These are phyloP conservation scores for Saccharomycopsis oosterbeekiorum DNA, from an alignment of 805 yeast genomes.

Conservation along the genomic window DNA sequence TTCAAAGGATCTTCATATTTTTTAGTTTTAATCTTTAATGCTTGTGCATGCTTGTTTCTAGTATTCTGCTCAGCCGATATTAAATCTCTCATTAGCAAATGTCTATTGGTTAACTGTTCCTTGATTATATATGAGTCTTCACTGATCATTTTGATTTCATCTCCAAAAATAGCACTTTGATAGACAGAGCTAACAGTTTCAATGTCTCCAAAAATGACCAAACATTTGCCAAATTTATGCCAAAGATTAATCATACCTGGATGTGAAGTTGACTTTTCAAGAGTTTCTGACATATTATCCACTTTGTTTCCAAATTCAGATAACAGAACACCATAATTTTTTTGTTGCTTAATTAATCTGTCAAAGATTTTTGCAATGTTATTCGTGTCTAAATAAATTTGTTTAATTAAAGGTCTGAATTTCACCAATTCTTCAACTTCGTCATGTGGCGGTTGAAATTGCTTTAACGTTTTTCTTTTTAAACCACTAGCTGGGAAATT, in stretches of 20 bases:
- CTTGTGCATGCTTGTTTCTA: conserved; percentile 57
- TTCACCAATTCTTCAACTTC: conserved; percentile 71
- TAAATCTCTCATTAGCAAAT: conserved; percentile 83
- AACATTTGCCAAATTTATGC: conserved; percentile 63
- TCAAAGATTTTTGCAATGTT: conserved; percentile 48
- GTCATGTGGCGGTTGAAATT: conserved; percentile 85
- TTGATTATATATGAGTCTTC: conserved; percentile 80
- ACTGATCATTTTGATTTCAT: conserved; percentile 52
- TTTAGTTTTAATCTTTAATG: conserved; percentile 59
- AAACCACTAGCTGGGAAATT: conserved; percentile 74
- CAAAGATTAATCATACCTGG: conserved; percentile 71
- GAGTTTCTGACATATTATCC: conserved; percentile 38
- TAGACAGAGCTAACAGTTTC: conserved; percentile 61
- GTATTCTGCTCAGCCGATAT: conserved; percentile 69
- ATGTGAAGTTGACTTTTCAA: conserved; percentile 25
- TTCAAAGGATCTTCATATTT: conserved; percentile 74
- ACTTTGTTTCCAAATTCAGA: conserved; percentile 39
- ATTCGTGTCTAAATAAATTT: conserved; percentile 50
- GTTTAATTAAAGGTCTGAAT: conserved; percentile 79
- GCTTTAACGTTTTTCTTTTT: conserved; percentile 82
- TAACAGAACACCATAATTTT: conserved; percentile 44
- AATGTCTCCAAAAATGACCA: conserved; percentile 65
- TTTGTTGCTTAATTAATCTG: conserved; percentile 36
- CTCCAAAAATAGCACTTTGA: conserved; percentile 68
- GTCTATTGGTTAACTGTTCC: conserved; percentile 88